A percentile compares a stretch with the other conserved stretches of the same genome.
phyloP scores from a whole-genome alignment of 306 rosid genomes.

The Cucurbita moschata region DNA sequence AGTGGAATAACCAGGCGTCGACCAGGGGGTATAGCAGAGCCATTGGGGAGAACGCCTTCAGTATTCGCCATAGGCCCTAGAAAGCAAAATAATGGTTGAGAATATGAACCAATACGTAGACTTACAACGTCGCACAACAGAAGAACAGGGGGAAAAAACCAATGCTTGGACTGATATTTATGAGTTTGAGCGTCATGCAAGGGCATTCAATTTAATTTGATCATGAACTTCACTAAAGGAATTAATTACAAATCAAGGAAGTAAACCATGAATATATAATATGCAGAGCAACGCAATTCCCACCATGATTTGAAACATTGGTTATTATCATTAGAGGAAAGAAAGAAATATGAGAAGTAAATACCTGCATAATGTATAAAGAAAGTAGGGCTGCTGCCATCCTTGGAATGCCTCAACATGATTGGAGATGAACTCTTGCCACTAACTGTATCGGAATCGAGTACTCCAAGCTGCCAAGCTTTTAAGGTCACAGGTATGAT shows the following conservation, averaged over 20 bases:
- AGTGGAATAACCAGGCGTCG: slow-evolving; percentile 82
- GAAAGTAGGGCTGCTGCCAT: slow-evolving; percentile 65
- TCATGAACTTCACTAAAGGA: neutral
- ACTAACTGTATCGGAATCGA: slow-evolving; percentile 43
- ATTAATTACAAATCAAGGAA: neutral
- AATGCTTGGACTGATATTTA: neutral
- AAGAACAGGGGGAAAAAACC: neutral
- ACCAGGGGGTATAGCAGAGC: slow-evolving; percentile 59
- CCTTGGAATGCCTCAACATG: slow-evolving; percentile 47
- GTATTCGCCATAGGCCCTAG: slow-evolving; percentile 48
- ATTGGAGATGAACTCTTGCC: slow-evolving; percentile 49
- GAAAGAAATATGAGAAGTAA: neutral
- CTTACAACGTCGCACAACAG: neutral
- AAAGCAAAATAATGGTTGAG: slow-evolving; percentile 11
- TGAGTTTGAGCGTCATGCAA: neutral
- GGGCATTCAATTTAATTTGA: neutral
- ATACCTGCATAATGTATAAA: slow-evolving; percentile 90
- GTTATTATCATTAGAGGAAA: neutral
- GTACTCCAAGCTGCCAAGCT: slow-evolving; percentile 66
- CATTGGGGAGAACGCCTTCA: slow-evolving; percentile 29
- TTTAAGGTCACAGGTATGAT: slow-evolving; percentile 73
- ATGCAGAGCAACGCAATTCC: neutral
- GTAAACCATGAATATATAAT: neutral
- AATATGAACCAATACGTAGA: neutral
- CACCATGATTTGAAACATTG: neutral